Conservation (phyloP, 2,329 filamentous ascomycete species). For the Phialocephala subalpina region DNA sequence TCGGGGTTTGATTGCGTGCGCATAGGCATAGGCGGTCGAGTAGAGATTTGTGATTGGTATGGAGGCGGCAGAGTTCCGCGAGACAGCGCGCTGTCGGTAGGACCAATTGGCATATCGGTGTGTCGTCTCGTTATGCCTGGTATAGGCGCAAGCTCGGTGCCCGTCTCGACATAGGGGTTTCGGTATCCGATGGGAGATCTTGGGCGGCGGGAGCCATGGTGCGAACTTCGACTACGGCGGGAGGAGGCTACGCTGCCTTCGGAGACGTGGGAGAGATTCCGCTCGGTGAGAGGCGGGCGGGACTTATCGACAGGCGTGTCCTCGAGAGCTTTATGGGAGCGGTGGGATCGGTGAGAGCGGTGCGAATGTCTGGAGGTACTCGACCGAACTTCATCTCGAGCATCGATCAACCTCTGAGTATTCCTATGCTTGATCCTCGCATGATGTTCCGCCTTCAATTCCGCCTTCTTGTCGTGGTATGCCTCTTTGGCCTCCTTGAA, state of each 20-base stretch:
- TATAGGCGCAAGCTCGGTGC: constrained; percentile 19
- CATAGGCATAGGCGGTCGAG: constrained; percentile 8
- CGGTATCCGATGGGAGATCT: constrained; percentile 29
- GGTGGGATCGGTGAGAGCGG: constrained; percentile 38
- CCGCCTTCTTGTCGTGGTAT: constrained; percentile 87
- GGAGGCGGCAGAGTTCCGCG: constrained; percentile 32
- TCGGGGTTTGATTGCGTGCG: constrained; percentile 40
- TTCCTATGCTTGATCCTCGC: constrained; percentile 62
- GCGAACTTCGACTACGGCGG: constrained; percentile 34
- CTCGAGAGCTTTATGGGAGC: constrained; percentile 26
- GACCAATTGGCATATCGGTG: constrained; percentile 35
- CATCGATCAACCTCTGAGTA: constrained; percentile 60
- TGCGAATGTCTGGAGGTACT: constrained; percentile 47
- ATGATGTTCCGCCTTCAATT: constrained; percentile 76
- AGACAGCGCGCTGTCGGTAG: constrained; percentile 22
- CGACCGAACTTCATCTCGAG: constrained; percentile 52
- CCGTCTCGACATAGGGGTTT: constrained; percentile 36
- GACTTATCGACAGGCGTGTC: constrained; percentile 12
- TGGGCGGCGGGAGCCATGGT: constrained; percentile 33
- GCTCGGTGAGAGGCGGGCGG: constrained; percentile 37
- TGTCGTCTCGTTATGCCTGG: constrained; percentile 37
- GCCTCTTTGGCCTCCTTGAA: constrained; percentile 92
- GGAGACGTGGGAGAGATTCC: constrained; percentile 35
- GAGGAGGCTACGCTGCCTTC: constrained; percentile 38
- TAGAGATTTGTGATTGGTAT: constrained; percentile 29